Evolutionary conservation across 2,329 filamentous ascomycete species (phyloP).

Genomic region (Pestalotiopsis sp.): DNA sequence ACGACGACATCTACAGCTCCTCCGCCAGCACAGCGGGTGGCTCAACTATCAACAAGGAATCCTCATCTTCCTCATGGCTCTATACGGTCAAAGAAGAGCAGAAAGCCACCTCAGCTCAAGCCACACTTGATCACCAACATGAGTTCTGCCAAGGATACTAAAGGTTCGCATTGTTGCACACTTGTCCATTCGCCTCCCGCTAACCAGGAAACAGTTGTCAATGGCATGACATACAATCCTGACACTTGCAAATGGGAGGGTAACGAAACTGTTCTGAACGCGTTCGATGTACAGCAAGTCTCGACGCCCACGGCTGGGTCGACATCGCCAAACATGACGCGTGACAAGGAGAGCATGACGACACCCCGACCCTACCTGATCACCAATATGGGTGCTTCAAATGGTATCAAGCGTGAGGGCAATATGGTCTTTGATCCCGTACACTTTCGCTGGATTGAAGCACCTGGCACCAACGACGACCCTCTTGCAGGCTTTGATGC

Average conservation of each 20-base stretch:
- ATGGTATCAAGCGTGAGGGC: constrained; percentile 91
- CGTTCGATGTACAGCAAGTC: constrained; percentile 68
- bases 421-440: constrained; percentile 98
- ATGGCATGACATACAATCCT: constrained; percentile 97
- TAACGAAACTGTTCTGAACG: constrained; percentile 82
- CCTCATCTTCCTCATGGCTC: constrained; percentile 45
- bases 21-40: constrained; percentile 56
- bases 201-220: constrained; percentile 62
- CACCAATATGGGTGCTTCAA: constrained; percentile 81
- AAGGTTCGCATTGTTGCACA: constrained; percentile 62
- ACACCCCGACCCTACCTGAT: constrained; percentile 80
- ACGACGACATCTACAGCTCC: constrained; percentile 54
- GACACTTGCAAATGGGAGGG: constrained; percentile 89
- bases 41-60: constrained; percentile 53
- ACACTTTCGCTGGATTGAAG: constrained; percentile 96
- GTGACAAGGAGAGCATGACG: constrained; percentile 61
- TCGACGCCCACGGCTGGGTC: constrained; percentile 57
- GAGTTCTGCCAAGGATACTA: constrained; percentile 72
- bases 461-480: constrained; percentile 54
- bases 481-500: constrained; percentile 68
- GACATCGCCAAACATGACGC: constrained; percentile 40
- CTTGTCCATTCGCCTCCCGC: constrained; percentile 9
- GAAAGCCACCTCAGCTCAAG: constrained; percentile 64
- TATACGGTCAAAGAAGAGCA: constrained; percentile 58
- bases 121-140: constrained; percentile 90